Base-by-base conservation (phyloP, 257 asterid species). In the Primulina huaijiensis region DNA sequence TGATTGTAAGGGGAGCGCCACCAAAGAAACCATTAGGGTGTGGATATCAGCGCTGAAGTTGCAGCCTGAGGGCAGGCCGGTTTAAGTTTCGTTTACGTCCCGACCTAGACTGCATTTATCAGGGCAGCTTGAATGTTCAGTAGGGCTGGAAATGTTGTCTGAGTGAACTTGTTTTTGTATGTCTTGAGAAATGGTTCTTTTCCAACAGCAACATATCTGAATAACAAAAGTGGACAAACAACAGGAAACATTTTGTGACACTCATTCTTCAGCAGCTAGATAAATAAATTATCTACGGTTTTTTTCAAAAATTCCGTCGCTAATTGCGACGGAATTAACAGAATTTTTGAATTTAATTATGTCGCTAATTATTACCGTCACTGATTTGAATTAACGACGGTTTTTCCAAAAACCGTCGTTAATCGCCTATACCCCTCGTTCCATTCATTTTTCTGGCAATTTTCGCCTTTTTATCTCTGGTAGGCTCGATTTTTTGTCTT, bases 181-280 rank as follows among this genome's bases (percentile, higher is more conserved):
- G 95, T 76, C 17, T 72, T 73, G 69, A 89, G 82, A 67, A 91
- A 89, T 19, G 97, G 95, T 62, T 91, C 95, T n/a, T 91, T 89
- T 30, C 97, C 97, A 16, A 91, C 97, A 0, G 97, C 96, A 16
- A 91, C 95, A 0, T 84, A 83, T 75, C 98, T 93, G 77, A 34
- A 72, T 62, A 38, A 66, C 16, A n/a, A n/a, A 33, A 30, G 27
- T 8, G 72, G 97, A 93, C 60, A 93, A 25, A 67, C 79, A 90
- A 64, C 74, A 10, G 30, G 99, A 93, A 16, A 90, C 87, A 50
- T 93, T 93, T 19, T 69, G 79, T 1, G 78, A n/a, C 0, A 93
- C 97, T 96, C 96, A 93, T 33, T 78, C 81, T 64, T 87, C 96
- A n/a, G 96, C 97, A 63, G 69, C 80, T 0, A n/a, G n/a, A n/a